A percentile compares a stretch with the other conserved stretches of the same genome.
These are phyloP conservation scores for Haplosporangium sp. DNA, from an alignment of 371 early-diverging fungal genomes.

Conservation along the genomic window DNA sequence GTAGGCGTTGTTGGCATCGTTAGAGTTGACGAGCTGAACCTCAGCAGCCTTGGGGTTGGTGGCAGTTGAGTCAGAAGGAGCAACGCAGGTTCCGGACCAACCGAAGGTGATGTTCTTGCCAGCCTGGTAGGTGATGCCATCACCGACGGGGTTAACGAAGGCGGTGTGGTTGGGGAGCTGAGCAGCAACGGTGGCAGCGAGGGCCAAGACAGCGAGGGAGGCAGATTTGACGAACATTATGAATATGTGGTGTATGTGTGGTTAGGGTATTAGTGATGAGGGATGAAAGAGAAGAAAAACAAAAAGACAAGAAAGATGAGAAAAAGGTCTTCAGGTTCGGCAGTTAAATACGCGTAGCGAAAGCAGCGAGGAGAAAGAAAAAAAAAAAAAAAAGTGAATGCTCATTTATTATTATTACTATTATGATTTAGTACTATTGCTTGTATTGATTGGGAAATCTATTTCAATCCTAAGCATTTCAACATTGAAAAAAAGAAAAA, in stretches of 20 bases:
- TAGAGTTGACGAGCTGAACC: slow-evolving; percentile 62
- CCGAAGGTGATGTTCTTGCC: slow-evolving; percentile 21
- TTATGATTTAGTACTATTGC: too few species aligned
- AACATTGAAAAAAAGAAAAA: too few species aligned
- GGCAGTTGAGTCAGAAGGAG: slow-evolving; percentile 11
- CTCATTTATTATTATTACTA: too few species aligned
- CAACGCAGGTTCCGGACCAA: slow-evolving; percentile 20
- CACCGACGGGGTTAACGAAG: slow-evolving; percentile 43
- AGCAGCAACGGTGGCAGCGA: slow-evolving; percentile 24
- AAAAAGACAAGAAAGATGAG: slow-evolving; percentile 3
- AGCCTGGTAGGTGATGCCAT: background rate
- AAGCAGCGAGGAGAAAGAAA: background rate
- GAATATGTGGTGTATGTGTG: background rate
- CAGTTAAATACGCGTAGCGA: too few species aligned
- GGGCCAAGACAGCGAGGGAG: slow-evolving; percentile 28
- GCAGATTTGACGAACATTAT: slow-evolving; percentile 41
- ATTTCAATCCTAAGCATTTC: too few species aligned
- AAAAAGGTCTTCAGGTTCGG: background rate
- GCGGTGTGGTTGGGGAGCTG: slow-evolving; percentile 35
- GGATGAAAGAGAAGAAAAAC: background rate
- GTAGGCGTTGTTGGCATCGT: slow-evolving; percentile 71
- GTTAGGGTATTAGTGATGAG: background rate
- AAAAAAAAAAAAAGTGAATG: background rate
- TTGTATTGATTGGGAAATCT: too few species aligned
- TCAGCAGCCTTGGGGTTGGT: slow-evolving; percentile 14